Evolutionary conservation across 352 stramenopile genomes (phyloP).

Genomic region (Albugo laibachii): DNA sequence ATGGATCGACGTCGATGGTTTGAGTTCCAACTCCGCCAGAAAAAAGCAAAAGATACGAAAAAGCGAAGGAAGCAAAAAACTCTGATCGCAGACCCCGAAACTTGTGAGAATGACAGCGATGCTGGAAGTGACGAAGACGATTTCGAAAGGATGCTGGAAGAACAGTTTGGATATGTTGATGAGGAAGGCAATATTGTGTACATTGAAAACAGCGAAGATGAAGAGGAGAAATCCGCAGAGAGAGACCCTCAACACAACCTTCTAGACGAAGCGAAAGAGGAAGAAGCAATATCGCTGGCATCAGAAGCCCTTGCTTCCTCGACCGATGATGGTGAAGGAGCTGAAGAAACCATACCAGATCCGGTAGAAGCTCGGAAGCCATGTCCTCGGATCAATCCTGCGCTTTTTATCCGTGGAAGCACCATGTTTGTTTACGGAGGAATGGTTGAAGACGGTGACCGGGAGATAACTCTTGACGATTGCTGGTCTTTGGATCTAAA

Average conservation of each 20-base stretch:
- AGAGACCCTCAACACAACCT: conserved; percentile 16
- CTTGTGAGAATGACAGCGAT: conserved; percentile 24
- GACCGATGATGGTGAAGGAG: not conserved
- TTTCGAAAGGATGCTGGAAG: conserved; percentile 62
- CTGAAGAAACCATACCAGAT: not conserved
- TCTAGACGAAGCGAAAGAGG: conserved; percentile 8
- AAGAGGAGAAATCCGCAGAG: conserved; percentile 35
- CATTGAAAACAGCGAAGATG: conserved; percentile 79
- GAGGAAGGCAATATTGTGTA: conserved; percentile 90
- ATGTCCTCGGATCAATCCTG: conserved; percentile 73
- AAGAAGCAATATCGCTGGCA: conserved; percentile 17
- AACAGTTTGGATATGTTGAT: conserved; percentile 92
- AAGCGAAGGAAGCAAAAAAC: conserved; percentile 42
- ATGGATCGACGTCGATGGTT: conserved; percentile 93
- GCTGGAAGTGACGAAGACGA: conserved; percentile 66
- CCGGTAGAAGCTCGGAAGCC: conserved; percentile 12
- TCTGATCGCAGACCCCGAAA: conserved; percentile 20
- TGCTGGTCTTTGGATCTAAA: conserved; percentile 89
- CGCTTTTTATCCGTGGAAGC: conserved; percentile 73
- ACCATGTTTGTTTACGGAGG: conserved; percentile 88
- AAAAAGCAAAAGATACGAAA: conserved; percentile 43
- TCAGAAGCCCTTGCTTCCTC: not conserved
- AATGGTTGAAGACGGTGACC: conserved; percentile 84
- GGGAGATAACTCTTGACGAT: conserved; percentile 91
- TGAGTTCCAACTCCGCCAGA: conserved; percentile 75